Evolutionary conservation across 345 rosid species (phyloP).

Genomic region (Jatropha curcas): DNA sequence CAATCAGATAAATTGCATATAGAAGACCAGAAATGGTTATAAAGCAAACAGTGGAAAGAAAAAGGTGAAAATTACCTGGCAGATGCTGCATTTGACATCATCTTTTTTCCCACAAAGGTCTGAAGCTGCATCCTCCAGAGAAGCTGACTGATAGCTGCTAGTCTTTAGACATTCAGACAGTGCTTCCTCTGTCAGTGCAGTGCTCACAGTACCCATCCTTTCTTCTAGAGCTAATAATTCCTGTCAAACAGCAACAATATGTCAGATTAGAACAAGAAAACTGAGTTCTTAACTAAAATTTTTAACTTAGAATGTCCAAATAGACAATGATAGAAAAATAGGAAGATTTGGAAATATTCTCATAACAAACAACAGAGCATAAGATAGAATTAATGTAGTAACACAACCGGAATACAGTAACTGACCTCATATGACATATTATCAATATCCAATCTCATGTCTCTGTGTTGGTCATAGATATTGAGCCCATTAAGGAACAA

Average conservation of each 20-base stretch:
- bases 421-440: slow-evolving; percentile 96
- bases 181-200: slow-evolving; percentile 86
- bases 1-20: not conserved
- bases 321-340: not conserved
- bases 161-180: slow-evolving; percentile 62
- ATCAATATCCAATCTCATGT: slow-evolving; percentile 94
- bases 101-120: slow-evolving; percentile 34
- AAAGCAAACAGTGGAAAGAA: not conserved
- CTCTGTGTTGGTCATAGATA: slow-evolving; percentile 86
- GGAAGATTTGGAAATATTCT: not conserved
- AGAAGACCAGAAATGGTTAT: not conserved
- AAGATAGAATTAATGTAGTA: not conserved
- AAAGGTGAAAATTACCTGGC: slow-evolving; percentile 57
- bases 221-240: slow-evolving; percentile 94
- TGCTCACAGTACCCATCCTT: slow-evolving; percentile 93
- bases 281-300: not conserved
- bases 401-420: slow-evolving; percentile 13
- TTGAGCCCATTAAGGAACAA: slow-evolving; percentile 67
- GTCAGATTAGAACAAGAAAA: not conserved
- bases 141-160: slow-evolving; percentile 46
- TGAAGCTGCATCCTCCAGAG: slow-evolving; percentile 32
- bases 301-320: no score
- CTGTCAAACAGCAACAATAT: slow-evolving; percentile 41
- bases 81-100: slow-evolving; percentile 83
- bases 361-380: not conserved